phyloP scores from a whole-genome alignment of 306 rosid genomes.

The Fagus crenata region DNA sequence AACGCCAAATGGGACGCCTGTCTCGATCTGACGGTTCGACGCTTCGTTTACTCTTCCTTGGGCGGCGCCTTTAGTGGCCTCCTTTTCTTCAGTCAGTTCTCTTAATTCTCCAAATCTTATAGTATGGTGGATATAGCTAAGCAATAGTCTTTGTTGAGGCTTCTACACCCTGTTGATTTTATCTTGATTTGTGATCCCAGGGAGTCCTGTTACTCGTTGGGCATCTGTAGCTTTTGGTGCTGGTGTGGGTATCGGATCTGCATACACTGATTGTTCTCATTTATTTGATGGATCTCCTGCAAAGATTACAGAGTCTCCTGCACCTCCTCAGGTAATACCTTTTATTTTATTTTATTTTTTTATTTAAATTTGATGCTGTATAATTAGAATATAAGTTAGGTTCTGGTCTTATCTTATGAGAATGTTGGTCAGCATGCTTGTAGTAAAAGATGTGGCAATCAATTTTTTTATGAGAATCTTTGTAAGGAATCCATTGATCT shows the following conservation, averaged over 20 bases:
- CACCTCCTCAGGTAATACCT: conserved; percentile 37
- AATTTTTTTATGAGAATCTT: too few relatives aligned
- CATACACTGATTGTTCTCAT: conserved; percentile 69
- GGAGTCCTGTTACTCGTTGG: conserved; percentile 91
- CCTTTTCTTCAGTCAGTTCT: conserved; percentile 49
- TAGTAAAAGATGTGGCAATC: too few relatives aligned
- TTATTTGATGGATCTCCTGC: conserved; percentile 59
- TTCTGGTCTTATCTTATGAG: too few relatives aligned
- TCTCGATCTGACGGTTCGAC: conserved; percentile 55
- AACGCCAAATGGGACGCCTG: conserved; percentile 61
- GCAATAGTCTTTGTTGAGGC: too few relatives aligned
- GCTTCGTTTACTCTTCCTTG: conserved; percentile 58
- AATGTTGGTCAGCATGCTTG: too few relatives aligned
- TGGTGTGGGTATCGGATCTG: conserved; percentile 84
- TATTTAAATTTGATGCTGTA: too few relatives aligned
- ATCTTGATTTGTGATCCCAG: conserved; percentile 30
- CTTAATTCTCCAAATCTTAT: too few relatives aligned
- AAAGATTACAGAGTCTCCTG: conserved; percentile 44
- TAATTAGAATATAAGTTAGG: too few relatives aligned
- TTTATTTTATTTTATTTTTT: background rate
- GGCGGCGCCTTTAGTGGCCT: conserved; percentile 53
- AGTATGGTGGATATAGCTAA: too few relatives aligned
- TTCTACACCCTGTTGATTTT: background rate
- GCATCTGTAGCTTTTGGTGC: conserved; percentile 89
- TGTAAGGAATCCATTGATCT: too few relatives aligned